phyloP scores from a whole-genome alignment of 768 basidiomycete species.

The Solioccasus polychromus region DNA sequence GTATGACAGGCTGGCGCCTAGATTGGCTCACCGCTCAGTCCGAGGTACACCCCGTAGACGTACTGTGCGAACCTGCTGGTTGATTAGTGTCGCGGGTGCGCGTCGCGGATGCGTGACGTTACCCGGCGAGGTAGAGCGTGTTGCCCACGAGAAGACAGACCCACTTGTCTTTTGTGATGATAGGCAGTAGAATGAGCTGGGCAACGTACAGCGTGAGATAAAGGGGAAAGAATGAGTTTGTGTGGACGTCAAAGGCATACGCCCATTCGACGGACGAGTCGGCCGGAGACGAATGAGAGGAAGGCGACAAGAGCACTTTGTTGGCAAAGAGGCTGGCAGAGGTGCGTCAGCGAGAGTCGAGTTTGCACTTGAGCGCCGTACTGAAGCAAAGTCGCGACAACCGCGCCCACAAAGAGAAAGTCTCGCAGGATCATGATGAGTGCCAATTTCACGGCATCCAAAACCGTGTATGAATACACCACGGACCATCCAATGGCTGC shows the following conservation, averaged over 20 bases:
- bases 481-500: constrained; percentile 84
- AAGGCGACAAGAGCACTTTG: constrained; percentile 63
- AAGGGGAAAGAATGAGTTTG: constrained; percentile 93
- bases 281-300: constrained; percentile 67
- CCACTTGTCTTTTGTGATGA: constrained; percentile 85
- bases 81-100: constrained; percentile 6
- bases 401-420: constrained; percentile 75
- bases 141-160: constrained; percentile 93
- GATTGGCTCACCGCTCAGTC: constrained; percentile 61
- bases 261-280: constrained; percentile 84
- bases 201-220: constrained; percentile 88
- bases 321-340: constrained; percentile 64
- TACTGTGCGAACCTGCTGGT: constrained; percentile 78
- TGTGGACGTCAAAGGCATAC: constrained; percentile 96
- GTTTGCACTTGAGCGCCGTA: constrained; percentile 24
- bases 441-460: constrained; percentile 60
- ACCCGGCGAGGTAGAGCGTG: constrained; percentile 74
- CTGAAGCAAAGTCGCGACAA: constrained; percentile 78
- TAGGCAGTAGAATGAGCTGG: constrained; percentile 81
- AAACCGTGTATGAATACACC: constrained; percentile 64
- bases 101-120: constrained; percentile 26
- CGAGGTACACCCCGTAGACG: constrained; percentile 87
- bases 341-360: constrained; percentile 11
- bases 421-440: constrained; percentile 86
- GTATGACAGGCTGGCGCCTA: not conserved